A percentile compares a stretch with the other conserved stretches of the same genome.
Conservation (phyloP, 495 filamentous ascomycete genomes). For the Xylaria telfairii region DNA sequence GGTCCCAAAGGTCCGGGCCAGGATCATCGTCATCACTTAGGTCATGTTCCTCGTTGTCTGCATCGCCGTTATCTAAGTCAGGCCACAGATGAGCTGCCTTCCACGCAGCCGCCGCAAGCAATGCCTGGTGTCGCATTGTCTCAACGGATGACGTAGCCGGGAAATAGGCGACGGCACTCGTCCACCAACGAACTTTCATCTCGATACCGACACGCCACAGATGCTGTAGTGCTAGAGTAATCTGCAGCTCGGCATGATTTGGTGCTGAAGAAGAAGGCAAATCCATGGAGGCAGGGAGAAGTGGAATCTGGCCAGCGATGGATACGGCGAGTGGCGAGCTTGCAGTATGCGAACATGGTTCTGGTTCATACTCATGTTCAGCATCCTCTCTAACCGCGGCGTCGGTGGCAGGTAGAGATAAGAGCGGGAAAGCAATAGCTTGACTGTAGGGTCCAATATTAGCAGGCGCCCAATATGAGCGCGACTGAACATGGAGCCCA, state of each 20-base stretch:
- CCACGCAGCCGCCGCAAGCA: conserved; percentile 44
- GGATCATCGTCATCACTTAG: conserved; percentile 47
- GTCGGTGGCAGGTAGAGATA: conserved; percentile 19
- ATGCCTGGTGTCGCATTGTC: conserved; percentile 28
- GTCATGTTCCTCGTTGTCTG: conserved; percentile 36
- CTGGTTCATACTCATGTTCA: conserved; percentile 7
- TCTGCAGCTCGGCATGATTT: conserved; percentile 37
- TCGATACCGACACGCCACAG: conserved; percentile 81
- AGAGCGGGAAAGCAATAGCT: conserved; percentile 68
- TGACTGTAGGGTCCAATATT: conserved; percentile 99
- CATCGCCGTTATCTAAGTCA: conserved; percentile 9
- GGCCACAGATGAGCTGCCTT: conserved; percentile 40
- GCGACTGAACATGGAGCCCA: conserved; percentile 87
- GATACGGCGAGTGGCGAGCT: conserved; percentile 37
- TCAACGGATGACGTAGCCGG: conserved; percentile 36
- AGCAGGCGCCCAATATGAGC: conserved; percentile 96
- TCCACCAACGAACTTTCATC: conserved; percentile 75
- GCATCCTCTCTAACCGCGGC: background rate
- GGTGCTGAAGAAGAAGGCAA: conserved; percentile 37
- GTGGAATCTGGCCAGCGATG: conserved; percentile 90
- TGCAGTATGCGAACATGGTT: background rate
- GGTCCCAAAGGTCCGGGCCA: conserved; percentile 76
- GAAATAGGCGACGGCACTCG: conserved; percentile 75
- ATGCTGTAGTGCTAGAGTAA: conserved; percentile 79
- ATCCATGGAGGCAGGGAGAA: conserved; percentile 84